A percentile compares a stretch with the other conserved stretches of the same genome.
Conservation (phyloP, 257 asterid species). For the Cinchona pubescens region DNA sequence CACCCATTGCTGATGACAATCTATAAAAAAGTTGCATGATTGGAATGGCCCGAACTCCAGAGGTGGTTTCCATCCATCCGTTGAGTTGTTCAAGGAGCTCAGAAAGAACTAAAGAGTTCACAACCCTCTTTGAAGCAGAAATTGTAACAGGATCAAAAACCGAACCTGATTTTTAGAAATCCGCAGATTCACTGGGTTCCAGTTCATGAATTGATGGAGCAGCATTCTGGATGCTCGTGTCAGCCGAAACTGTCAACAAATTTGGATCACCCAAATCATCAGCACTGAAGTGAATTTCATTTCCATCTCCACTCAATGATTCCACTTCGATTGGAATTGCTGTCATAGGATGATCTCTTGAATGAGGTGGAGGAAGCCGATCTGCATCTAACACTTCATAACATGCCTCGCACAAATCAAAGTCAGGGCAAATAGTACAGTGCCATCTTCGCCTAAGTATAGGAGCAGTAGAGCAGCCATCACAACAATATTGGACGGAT, state of each 20-base stretch:
- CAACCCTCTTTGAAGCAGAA: constrained; percentile 95
- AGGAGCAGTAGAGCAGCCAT: constrained; percentile 98
- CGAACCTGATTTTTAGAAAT: constrained; percentile 66
- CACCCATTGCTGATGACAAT: constrained; percentile 90
- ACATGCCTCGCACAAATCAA: constrained; percentile 96
- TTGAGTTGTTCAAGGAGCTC: constrained; percentile 94
- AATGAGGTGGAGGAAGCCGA: constrained; percentile 90
- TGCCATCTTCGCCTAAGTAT: constrained; percentile 96
- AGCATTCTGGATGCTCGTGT: constrained; percentile 47
- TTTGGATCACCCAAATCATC: constrained; percentile 66
- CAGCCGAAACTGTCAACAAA: constrained; percentile 62
- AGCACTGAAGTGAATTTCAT: constrained; percentile 73
- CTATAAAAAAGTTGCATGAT: constrained; percentile 93
- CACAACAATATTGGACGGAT: constrained; percentile 96
- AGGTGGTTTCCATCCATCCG: constrained; percentile 92
- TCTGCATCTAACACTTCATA: constrained; percentile 91
- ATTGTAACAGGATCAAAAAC: constrained; percentile 82
- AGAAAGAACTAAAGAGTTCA: constrained; percentile 82
- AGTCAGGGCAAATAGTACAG: constrained; percentile 96
- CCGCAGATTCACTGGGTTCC: constrained; percentile 73
- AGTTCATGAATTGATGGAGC: constrained; percentile 75
- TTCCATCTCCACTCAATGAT: constrained; percentile 73
- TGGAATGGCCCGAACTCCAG: constrained; percentile 88
- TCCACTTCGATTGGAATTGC: constrained; percentile 97
- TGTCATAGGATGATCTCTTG: constrained; percentile 94